Evolutionary conservation across 1,284 basidiomycete species (phyloP).

Genomic region (Golubevia sp.): DNA sequence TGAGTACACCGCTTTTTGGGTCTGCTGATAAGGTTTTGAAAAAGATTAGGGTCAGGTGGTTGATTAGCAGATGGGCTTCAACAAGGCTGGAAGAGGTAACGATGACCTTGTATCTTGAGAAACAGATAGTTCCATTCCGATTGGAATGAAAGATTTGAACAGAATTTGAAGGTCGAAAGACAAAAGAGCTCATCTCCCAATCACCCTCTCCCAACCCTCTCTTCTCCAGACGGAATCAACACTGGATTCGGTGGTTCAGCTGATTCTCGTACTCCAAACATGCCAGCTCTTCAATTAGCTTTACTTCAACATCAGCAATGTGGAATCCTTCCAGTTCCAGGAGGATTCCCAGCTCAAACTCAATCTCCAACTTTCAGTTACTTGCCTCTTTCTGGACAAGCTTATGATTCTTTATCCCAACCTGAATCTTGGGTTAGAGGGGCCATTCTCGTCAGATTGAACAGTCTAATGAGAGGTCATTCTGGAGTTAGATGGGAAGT

Average conservation of each 20-base stretch:
- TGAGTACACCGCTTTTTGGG: not conserved
- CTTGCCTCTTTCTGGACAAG: no score
- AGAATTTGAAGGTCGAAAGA: no score
- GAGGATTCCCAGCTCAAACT: conserved; percentile 18
- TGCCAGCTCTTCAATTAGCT: conserved; percentile 40
- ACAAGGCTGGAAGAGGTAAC: no score
- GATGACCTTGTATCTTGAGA: no score
- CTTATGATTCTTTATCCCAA: conserved; percentile 17
- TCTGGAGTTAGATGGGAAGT: conserved; percentile 81
- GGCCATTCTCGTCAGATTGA: conserved; percentile 82
- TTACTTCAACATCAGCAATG: conserved; percentile 50
- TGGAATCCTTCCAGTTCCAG: conserved; percentile 40
- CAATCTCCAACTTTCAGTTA: no score
- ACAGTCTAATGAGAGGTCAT: conserved; percentile 73
- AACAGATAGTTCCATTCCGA: no score
- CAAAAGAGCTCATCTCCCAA: no score
- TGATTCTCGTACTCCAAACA: conserved; percentile 42
- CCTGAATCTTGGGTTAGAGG: conserved; percentile 89
- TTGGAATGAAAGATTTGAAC: no score
- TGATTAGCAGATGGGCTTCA: no score
- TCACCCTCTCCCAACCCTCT: not conserved
- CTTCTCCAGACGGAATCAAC: conserved; percentile 15
- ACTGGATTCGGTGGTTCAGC: conserved; percentile 51
- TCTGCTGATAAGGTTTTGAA: no score
- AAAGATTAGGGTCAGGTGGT: no score